These are phyloP conservation scores for Macadamia tetraphylla DNA, from an alignment of 164 flowering plant species.

Conservation along the genomic window DNA sequence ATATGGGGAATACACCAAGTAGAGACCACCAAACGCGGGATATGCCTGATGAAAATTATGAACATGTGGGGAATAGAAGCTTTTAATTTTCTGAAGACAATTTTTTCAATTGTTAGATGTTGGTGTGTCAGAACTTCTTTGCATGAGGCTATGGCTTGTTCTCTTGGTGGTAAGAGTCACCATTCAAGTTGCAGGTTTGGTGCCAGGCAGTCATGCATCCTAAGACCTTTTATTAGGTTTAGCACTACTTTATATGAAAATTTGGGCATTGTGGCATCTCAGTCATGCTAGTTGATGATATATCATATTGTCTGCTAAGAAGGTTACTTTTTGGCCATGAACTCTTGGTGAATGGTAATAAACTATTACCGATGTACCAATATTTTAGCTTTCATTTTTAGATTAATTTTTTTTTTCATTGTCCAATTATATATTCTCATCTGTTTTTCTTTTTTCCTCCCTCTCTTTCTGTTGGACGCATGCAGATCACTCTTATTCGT, in stretches of 20 bases:
- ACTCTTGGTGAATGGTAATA: not conserved
- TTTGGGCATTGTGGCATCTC: not conserved
- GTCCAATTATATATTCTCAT: not conserved
- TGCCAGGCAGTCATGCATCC: not conserved
- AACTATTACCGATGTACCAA: not conserved
- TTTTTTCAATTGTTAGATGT: not conserved
- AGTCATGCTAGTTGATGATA: not conserved
- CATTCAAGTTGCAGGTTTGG: not conserved
- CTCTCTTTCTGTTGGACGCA: too few species aligned
- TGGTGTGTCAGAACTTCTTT: not conserved
- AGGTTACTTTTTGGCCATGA: not conserved
- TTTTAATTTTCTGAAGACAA: not conserved
- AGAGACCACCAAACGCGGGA: constrained; percentile 8
- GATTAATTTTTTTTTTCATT: not conserved
- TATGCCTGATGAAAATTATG: not conserved
- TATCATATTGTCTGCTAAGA: not conserved
- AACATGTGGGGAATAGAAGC: constrained; percentile 6
- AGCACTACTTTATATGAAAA: not conserved
- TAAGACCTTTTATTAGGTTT: not conserved
- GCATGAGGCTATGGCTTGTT: not conserved
- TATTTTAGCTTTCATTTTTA: not conserved
- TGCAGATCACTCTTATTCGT: too few species aligned
- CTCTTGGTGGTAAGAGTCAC: not conserved
- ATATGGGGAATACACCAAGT: not conserved
- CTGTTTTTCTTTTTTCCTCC: too few species aligned